Conservation (phyloP, 176 grass and related monocot genomes). For the Oryza australiensis region DNA sequence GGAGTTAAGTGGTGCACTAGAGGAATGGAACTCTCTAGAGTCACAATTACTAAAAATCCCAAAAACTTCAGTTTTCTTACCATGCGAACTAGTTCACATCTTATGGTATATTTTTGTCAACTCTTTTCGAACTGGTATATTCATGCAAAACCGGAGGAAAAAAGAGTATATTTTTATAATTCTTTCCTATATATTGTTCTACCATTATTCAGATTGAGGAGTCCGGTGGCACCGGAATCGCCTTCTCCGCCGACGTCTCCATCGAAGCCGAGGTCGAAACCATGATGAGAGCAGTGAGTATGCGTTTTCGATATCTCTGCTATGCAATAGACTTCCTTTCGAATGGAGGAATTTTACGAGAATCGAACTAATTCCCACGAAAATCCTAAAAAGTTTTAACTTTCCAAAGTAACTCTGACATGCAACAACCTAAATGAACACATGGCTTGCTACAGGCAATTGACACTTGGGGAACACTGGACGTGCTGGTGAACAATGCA, state of each 20-base stretch:
- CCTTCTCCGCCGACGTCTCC: slow-evolving; percentile 75
- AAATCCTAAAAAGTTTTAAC: too few species aligned
- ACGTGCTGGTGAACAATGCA: slow-evolving; percentile 96
- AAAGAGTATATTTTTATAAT: too few species aligned
- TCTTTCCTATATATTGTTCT: neutral
- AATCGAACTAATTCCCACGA: neutral
- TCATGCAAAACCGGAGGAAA: too few species aligned
- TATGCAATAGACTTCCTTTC: neutral
- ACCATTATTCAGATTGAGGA: slow-evolving; percentile 62
- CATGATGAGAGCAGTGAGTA: slow-evolving; percentile 84
- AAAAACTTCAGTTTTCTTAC: too few species aligned
- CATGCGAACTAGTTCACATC: too few species aligned
- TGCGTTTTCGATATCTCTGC: neutral
- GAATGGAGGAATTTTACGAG: neutral
- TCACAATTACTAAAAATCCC: too few species aligned
- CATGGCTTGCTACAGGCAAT: slow-evolving; percentile 45
- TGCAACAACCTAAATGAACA: too few species aligned
- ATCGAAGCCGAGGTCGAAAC: slow-evolving; percentile 79
- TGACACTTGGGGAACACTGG: slow-evolving; percentile 76
- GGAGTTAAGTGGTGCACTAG: too few species aligned
- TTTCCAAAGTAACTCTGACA: neutral
- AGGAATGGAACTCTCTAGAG: too few species aligned
- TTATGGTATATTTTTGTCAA: too few species aligned
- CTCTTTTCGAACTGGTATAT: too few species aligned
- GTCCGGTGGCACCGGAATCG: slow-evolving; percentile 67